Evolutionary conservation across 768 basidiomycete species (phyloP).

Genomic region (Amanita exitialis): DNA sequence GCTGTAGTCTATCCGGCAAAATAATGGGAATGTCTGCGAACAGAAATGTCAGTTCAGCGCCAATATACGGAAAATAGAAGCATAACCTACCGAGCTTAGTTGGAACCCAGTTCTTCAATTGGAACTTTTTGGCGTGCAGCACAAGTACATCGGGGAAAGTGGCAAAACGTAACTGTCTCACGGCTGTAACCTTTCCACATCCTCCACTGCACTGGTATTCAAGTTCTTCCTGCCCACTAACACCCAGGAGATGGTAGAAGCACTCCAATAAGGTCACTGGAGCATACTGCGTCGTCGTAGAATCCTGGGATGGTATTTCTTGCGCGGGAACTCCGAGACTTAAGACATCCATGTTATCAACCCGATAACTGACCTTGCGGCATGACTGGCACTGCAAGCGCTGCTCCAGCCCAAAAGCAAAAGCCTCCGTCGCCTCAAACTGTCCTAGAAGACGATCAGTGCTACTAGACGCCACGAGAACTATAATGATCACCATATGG

Average conservation of each 20-base stretch:
- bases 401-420: constrained; percentile 82
- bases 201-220: constrained; percentile 82
- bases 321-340: constrained; percentile 70
- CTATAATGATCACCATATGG: too few relatives aligned
- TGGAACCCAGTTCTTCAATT: constrained; percentile 94
- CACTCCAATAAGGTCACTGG: constrained; percentile 54
- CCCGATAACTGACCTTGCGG: constrained; percentile 70
- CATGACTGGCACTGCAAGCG: constrained; percentile 77
- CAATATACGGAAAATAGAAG: neutral
- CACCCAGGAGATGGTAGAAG: constrained; percentile 38
- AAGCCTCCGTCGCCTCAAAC: constrained; percentile 56
- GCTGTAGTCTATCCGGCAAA: constrained; percentile 44
- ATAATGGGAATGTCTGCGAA: constrained; percentile 76
- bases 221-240: constrained; percentile 37
- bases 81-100: constrained; percentile 69
- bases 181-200: constrained; percentile 52
- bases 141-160: constrained; percentile 86
- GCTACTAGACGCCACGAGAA: too few relatives aligned
- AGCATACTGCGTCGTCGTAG: constrained; percentile 29
- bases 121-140: constrained; percentile 89
- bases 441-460: too few relatives aligned
- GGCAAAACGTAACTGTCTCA: constrained; percentile 67
- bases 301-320: constrained; percentile 5
- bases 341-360: constrained; percentile 68
- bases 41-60: neutral